These are phyloP conservation scores for Bryoerythrophyllum caledonicum DNA, from an alignment of 225 moss, liverwort and hornwort genomes.

Conservation along the genomic window DNA sequence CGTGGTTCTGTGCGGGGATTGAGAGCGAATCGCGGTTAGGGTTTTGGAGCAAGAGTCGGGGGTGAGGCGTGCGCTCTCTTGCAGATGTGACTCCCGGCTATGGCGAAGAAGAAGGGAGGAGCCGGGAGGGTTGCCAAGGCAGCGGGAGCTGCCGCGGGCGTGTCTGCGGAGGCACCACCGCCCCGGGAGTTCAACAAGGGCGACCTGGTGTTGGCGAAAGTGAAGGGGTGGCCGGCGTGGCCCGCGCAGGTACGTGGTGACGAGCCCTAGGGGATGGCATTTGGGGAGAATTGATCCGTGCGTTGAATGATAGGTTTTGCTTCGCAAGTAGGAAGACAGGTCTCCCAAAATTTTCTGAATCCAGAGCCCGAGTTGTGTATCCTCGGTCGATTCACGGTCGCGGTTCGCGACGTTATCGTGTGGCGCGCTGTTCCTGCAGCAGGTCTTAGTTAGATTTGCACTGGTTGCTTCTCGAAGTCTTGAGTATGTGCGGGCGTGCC, in stretches of 20 bases:
- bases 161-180: slow-evolving; percentile 50
- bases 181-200: slow-evolving; percentile 82
- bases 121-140: slow-evolving; percentile 58
- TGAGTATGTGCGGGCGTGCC: background rate
- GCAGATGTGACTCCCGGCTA: slow-evolving; percentile 59
- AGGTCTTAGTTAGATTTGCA: slow-evolving; percentile 1
- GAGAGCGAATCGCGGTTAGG: slow-evolving; percentile 32
- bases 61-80: slow-evolving; percentile 23
- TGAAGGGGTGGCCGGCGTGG: slow-evolving; percentile 98
- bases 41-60: slow-evolving; percentile 25
- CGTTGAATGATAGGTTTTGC: background rate
- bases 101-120: slow-evolving; percentile 70
- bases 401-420: too few species aligned
- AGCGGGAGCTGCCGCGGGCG: slow-evolving; percentile 47
- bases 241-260: slow-evolving; percentile 81
- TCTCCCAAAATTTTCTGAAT: too few species aligned
- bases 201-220: slow-evolving; percentile 95
- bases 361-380: background rate
- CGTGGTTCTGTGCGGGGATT: slow-evolving; percentile 28
- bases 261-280: slow-evolving; percentile 3
- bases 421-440: background rate
- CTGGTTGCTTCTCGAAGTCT: too few species aligned
- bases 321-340: background rate
- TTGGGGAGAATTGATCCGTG: background rate
- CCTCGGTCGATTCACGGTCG: too few species aligned